Evolutionary conservation across 1,284 basidiomycete genomes (phyloP), one percentile per base, ranked within the genome.

Genomic region (Ustilago crameri): DNA sequence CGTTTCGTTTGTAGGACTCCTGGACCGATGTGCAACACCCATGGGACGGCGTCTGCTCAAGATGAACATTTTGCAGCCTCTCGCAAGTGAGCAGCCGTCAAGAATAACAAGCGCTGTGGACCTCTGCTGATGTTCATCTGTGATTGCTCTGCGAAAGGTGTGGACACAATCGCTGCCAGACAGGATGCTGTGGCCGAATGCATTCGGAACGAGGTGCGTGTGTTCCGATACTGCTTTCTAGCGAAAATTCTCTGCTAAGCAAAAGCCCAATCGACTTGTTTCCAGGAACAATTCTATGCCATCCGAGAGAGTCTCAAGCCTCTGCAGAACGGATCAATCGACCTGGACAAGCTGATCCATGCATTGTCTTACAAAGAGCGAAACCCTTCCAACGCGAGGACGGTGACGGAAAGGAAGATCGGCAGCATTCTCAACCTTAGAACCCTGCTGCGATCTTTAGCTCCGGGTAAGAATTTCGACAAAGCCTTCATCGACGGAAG

Each of bases 331-430:
- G 43, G 53, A 22, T 35, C 91, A 82, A 86, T 91, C 78, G 94
- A 97, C 77, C 87, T 95, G 24, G 95, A 97, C 83, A 93, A 91
- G 79, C 86, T 96, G 5, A 91, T 95, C n/a, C 57, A 71, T 27
- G 26, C 49, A 8, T 47, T 73, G 1, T 55, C 67, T n/a, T 49
- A 41, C 22, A 50, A 38, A 9, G 49, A 51, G 18, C 79, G 20
- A 54, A 17, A 40, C 15, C 64, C 50, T 15, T 22, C 32, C n/a
- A 54, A 26, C 22, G 24, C 60, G 22, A 20, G 55, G 3, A 90
- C 89, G 65, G 85, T 87, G 3, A 91, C 91, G 0, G 89, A 90
- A 12, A 84, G 87, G 17, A 88, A 91, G 15, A 89, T 94, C 45
- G 84, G 87, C 3, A 90, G 92, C 69, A 90, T 95, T 85, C 87